A percentile compares a stretch with the other conserved stretches of the same genome.
Conservation (phyloP, 1,139 yeast species). For the Arxiozyma telluris region DNA sequence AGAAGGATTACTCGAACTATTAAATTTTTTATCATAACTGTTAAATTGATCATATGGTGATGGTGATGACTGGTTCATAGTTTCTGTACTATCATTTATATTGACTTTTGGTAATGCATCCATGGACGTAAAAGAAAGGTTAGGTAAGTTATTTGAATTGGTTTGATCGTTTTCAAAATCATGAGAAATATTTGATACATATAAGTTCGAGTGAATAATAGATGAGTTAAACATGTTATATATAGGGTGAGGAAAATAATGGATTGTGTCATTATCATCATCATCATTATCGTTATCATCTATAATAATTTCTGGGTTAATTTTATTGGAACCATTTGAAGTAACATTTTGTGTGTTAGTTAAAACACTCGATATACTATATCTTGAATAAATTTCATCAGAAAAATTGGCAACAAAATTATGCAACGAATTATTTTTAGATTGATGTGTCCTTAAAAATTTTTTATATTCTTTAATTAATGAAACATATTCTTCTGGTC, state of each 20-base stretch:
- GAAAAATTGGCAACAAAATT: slow-evolving; percentile 8
- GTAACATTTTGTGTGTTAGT: slow-evolving; percentile 6
- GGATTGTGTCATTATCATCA: background rate
- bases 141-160: slow-evolving; percentile 1
- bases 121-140: background rate
- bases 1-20: background rate
- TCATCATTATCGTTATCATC: background rate
- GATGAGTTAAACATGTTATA: slow-evolving; percentile 1
- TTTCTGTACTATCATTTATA: background rate
- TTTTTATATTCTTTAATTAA: slow-evolving; percentile 7
- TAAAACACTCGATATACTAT: slow-evolving; percentile 10
- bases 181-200: background rate
- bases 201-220: background rate
- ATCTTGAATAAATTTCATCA: slow-evolving; percentile 14
- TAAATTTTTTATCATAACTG: background rate
- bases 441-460: slow-evolving; percentile 1
- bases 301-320: background rate
- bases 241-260: background rate
- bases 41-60: slow-evolving; percentile 3
- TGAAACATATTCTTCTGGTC: slow-evolving; percentile 22
- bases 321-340: background rate
- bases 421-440: slow-evolving; percentile 2
- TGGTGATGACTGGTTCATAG: background rate
- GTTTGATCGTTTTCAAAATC: background rate
- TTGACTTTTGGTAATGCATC: background rate